phyloP scores from a whole-genome alignment of 331 rosid species.

The Malus hybrid region DNA sequence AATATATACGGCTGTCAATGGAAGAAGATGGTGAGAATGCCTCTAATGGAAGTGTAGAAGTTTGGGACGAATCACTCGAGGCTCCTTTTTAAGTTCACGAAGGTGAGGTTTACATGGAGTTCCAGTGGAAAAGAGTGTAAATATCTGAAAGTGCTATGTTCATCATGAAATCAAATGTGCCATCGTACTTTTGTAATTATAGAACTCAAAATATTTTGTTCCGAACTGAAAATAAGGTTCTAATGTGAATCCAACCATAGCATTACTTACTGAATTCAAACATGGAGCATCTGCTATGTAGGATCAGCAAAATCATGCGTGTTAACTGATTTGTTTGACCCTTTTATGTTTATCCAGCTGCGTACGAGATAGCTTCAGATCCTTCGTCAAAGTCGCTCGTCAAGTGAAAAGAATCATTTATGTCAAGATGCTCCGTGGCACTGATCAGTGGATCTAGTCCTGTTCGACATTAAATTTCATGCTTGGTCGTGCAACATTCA shows the following conservation, averaged over 20 bases:
- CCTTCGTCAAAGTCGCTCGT: background rate
- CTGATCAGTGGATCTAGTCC: background rate
- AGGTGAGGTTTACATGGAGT: constrained; percentile 24
- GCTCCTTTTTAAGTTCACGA: constrained; percentile 68
- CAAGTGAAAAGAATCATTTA: background rate
- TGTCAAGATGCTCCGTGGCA: constrained; percentile 9
- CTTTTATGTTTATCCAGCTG: constrained; percentile 10
- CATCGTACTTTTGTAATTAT: background rate
- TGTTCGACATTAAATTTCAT: background rate
- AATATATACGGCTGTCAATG: constrained; percentile 91
- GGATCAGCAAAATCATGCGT: background rate
- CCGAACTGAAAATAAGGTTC: background rate
- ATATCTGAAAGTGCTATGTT: background rate
- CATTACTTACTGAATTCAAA: no score
- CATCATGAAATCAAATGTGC: background rate
- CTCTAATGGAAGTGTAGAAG: constrained; percentile 93
- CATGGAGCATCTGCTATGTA: no score
- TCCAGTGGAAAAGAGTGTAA: background rate
- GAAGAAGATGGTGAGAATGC: constrained; percentile 97
- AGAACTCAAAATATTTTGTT: background rate
- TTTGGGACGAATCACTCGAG: constrained; percentile 90
- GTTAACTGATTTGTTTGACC: background rate
- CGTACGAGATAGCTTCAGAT: background rate
- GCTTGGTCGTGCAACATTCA: constrained; percentile 4
- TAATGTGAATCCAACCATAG: background rate